A percentile compares a stretch with the other conserved stretches of the same genome.
These are phyloP conservation scores for Flaveria robusta DNA, from an alignment of 129 eudicot species.

Conservation along the genomic window DNA sequence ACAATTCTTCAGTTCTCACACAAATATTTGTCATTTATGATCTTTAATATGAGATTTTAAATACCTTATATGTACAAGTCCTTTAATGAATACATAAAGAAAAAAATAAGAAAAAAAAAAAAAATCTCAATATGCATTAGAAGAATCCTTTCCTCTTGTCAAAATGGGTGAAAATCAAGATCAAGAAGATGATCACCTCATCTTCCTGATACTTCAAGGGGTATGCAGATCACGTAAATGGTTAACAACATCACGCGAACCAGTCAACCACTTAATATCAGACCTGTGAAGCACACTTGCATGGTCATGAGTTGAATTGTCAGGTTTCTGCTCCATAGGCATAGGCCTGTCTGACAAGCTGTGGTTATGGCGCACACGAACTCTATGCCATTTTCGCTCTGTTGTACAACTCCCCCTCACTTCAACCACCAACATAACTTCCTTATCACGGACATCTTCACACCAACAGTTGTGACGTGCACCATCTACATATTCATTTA, in stretches of 20 bases:
- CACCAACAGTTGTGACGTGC: constrained; percentile 81
- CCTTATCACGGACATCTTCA: constrained; percentile 91
- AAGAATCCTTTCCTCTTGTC: constrained; percentile 34
- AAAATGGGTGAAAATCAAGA: constrained; percentile 28
- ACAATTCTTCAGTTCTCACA: constrained; percentile 9
- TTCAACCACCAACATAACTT: constrained; percentile 66
- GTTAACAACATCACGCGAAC: constrained; percentile 70
- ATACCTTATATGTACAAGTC: constrained; percentile 29
- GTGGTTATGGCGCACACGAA: constrained; percentile 76
- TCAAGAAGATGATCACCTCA: constrained; percentile 18
- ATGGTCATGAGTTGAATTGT: constrained; percentile 35
- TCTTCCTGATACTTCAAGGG: constrained; percentile 42
- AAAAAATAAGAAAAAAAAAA: constrained; percentile 10
- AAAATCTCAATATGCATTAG: constrained; percentile 8
- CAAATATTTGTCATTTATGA: constrained; percentile 17
- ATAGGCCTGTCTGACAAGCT: constrained; percentile 48
- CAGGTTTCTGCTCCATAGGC: constrained; percentile 45
- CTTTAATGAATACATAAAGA: neutral
- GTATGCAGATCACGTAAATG: constrained; percentile 58
- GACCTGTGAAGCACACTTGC: constrained; percentile 71
- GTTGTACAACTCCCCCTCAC: constrained; percentile 65
- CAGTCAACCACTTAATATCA: constrained; percentile 57
- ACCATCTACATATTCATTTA: constrained; percentile 81
- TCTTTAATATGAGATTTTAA: constrained; percentile 18
- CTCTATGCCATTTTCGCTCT: constrained; percentile 54